A percentile compares a stretch with the other conserved stretches of the same genome.
phyloP scores from a whole-genome alignment of 1,284 basidiomycete species.

The Leccinum ambiguum region DNA sequence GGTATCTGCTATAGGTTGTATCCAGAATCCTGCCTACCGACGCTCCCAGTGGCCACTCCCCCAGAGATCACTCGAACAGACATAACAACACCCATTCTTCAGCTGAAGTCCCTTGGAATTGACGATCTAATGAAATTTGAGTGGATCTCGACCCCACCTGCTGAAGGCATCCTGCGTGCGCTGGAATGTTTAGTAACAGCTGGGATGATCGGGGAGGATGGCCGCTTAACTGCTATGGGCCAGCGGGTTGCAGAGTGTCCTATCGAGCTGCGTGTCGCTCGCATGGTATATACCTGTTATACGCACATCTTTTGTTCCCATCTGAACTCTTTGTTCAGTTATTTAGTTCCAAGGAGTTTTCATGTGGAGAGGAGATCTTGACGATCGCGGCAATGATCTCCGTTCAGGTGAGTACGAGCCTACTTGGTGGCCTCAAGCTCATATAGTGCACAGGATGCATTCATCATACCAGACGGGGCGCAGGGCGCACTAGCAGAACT shows the following conservation, averaged over 20 bases:
- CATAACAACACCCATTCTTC: constrained; percentile 84
- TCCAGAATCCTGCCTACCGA: constrained; percentile 58
- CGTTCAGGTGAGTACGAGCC: constrained; percentile 59
- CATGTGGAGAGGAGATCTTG: constrained; percentile 91
- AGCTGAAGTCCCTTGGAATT: constrained; percentile 92
- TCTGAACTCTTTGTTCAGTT: constrained; percentile 53
- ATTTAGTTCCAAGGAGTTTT: constrained; percentile 79
- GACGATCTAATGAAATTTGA: constrained; percentile 97
- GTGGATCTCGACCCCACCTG: constrained; percentile 87
- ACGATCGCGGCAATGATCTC: constrained; percentile 96
- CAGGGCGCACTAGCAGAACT: constrained; percentile 84
- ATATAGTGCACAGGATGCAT: constrained; percentile 66
- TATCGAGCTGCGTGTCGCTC: constrained; percentile 71
- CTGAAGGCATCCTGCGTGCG: constrained; percentile 82
- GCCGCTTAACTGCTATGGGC: constrained; percentile 63
- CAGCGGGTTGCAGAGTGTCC: constrained; percentile 78
- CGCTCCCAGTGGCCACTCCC: constrained; percentile 66
- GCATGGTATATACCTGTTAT: constrained; percentile 53
- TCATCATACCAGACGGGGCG: constrained; percentile 84
- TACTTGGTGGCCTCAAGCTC: background rate
- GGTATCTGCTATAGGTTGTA: constrained; percentile 96
- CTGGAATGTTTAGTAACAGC: constrained; percentile 71
- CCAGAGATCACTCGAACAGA: constrained; percentile 92
- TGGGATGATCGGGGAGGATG: constrained; percentile 73
- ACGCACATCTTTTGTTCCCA: background rate